Conservation (phyloP, 495 filamentous ascomycete species). For the Aspergillus campestris region DNA sequence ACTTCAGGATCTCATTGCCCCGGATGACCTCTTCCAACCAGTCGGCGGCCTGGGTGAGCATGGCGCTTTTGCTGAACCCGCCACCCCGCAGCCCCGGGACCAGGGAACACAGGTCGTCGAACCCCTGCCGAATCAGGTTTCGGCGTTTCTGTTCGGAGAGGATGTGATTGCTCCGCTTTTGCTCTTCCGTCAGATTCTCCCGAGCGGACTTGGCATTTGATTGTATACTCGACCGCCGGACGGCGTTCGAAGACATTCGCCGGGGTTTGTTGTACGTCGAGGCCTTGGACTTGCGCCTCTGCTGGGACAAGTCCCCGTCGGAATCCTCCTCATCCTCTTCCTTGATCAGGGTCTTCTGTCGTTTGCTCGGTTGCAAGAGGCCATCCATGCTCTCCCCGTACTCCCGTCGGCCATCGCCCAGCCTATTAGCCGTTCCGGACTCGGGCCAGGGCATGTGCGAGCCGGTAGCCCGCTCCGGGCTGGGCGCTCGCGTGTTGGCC, state of each 20-base stretch:
- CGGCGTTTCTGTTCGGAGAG: conserved; percentile 81
- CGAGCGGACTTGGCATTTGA: conserved; percentile 43
- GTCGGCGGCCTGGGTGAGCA: conserved; percentile 60
- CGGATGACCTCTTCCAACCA: conserved; percentile 64
- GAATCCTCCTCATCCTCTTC: conserved; percentile 28
- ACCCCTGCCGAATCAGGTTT: conserved; percentile 68
- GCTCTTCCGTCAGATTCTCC: conserved; percentile 73
- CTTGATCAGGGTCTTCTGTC: conserved; percentile 25
- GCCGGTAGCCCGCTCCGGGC: conserved; percentile 33
- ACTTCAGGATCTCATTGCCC: conserved; percentile 51
- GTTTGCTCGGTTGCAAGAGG: conserved; percentile 24
- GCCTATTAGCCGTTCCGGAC: conserved; percentile 2
- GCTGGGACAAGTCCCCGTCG: conserved; percentile 30
- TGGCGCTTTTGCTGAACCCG: conserved; percentile 71
- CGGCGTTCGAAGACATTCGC: conserved; percentile 23
- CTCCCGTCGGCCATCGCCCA: conserved; percentile 7
- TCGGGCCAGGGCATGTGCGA: conserved; percentile 11
- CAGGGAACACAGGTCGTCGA: conserved; percentile 59
- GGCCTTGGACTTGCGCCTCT: conserved; percentile 43
- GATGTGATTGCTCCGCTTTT: conserved; percentile 85
- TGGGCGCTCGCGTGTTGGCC: conserved; percentile 50
- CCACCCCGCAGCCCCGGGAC: conserved; percentile 63
- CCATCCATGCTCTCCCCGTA: conserved; percentile 18
- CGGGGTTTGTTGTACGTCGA: conserved; percentile 21
- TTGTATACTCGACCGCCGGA: conserved; percentile 23